Evolutionary conservation across 1,139 yeast species (phyloP), one percentile per base, ranked within the genome.

Genomic region (Candida labiduridarum): DNA sequence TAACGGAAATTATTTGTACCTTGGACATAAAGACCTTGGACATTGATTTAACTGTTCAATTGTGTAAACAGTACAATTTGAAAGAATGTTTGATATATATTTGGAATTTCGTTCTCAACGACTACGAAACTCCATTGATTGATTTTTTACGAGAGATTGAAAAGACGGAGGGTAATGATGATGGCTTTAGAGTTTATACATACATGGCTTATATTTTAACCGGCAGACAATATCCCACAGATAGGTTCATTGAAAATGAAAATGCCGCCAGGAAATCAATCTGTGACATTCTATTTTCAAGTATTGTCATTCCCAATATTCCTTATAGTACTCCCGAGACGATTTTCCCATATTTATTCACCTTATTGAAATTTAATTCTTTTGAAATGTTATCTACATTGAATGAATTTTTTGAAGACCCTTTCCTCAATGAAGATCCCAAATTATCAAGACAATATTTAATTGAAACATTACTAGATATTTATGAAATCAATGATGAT

Each of bases 181-280:
- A 69, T 25, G 55, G 63, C 19, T 50, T 54, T 8, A 76, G 74
- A 54, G 80, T 83, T 0, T 88, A 72, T 57, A 72, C 84, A 0
- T 91, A 87, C 62, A 64, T 91, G 57, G 76, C 91, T 0, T 85
- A 82, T 58, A 71, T 84, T n/a, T 68, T 89, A 41, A 84, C 91
- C 0, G 95, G 96, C 0, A 70, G 91, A 46, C 85, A 85, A 52
- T 91, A 84, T 62, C 97, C 97, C 0, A 84, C 87, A 0, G 92
- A 85, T 14, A 67, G 72, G 35, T 66, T 65, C 19, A 72, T 86
- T 33, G 68, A 65, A 12, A 52, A 48, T 1, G 66, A 57, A 47
- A 49, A 53, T 0, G 41, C 55, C 1, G 84, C 86, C 0, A 83
- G 83, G 56, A 57, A 68, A 10, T 66, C 71, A 19, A 60, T 89